phyloP scores from a whole-genome alignment of 306 rosid genomes.

The Chamaecrista fasciculata region DNA sequence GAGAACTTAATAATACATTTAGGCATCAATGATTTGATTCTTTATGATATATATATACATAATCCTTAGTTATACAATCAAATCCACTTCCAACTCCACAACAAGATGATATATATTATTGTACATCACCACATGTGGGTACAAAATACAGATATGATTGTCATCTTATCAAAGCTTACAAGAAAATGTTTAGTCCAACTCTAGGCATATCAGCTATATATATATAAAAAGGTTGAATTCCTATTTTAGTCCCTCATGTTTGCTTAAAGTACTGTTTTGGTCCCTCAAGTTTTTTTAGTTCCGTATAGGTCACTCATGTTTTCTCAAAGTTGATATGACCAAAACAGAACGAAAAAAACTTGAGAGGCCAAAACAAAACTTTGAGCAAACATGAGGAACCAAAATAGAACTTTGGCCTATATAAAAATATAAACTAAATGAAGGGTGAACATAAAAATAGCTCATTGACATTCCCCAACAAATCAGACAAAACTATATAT shows the following conservation, averaged over 20 bases:
- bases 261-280: no score
- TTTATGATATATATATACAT: constrained; percentile 7
- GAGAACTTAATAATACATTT: constrained; percentile 7
- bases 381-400: no score
- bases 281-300: no score
- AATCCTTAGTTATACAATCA: constrained; percentile 10
- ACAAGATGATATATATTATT: background rate
- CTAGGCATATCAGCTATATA: constrained; percentile 9
- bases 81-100: constrained; percentile 11
- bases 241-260: no score
- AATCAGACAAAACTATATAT: background rate
- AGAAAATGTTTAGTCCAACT: no score
- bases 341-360: no score
- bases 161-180: background rate
- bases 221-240: no score
- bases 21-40: constrained; percentile 22
- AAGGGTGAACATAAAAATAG: constrained; percentile 14
- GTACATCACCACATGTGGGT: background rate
- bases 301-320: no score
- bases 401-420: no score
- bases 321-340: no score
- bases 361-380: no score
- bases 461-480: background rate
- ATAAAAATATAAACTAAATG: constrained; percentile 9
- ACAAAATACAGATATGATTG: background rate